Conservation (phyloP, 495 filamentous ascomycete species). For the Podospora australis region DNA sequence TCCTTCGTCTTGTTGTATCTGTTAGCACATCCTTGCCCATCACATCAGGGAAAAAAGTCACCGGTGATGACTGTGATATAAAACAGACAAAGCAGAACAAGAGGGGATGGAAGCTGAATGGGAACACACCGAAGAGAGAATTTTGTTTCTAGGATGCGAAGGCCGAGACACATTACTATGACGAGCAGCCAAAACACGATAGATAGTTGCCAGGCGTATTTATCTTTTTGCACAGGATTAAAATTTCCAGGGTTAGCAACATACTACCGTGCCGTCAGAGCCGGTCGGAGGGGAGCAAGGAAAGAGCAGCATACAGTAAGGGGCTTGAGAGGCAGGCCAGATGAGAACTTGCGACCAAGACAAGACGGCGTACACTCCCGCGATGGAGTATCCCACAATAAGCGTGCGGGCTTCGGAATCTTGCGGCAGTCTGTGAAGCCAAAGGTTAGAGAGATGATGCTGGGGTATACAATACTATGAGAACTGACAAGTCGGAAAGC, state of each 20-base stretch:
- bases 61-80: no score
- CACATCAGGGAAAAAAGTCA: no score
- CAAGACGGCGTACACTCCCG: conserved; percentile 32
- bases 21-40: no score
- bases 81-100: no score
- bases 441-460: no score
- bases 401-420: conserved; percentile 35
- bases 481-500: conserved; percentile 33
- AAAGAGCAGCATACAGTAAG: conserved; percentile 33
- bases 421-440: conserved; percentile 26
- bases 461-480: no score
- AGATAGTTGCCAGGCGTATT: conserved; percentile 34
- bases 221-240: conserved; percentile 19
- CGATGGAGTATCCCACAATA: conserved; percentile 34
- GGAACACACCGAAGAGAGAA: no score
- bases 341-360: conserved; percentile 37
- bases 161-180: conserved; percentile 5
- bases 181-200: conserved; percentile 32
- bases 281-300: no score
- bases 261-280: no score
- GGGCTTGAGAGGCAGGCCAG: conserved; percentile 37
- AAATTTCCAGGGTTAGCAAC: neutral
- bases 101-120: no score
- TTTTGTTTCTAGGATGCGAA: neutral
- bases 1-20: no score